These are phyloP conservation scores for Xylaria acuta DNA, from an alignment of 495 filamentous ascomycete species.

Conservation along the genomic window DNA sequence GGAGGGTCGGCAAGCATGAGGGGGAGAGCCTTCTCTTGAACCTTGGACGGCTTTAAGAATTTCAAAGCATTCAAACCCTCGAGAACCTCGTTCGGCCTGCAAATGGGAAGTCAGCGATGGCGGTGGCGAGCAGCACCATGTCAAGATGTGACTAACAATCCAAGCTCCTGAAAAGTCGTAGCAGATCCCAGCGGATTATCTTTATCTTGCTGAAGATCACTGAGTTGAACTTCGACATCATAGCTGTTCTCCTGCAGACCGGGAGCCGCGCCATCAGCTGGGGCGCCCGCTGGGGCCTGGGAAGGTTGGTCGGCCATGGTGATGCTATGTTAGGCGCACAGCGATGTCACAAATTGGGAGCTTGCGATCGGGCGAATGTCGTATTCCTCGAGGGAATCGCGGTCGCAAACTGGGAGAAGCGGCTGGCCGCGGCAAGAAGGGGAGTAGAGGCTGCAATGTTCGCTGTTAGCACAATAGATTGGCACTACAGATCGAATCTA, in stretches of 20 bases:
- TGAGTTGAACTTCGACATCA: slow-evolving; percentile 87
- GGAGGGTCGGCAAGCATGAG: slow-evolving; percentile 84
- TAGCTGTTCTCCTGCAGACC: slow-evolving; percentile 75
- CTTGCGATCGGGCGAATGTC: background rate
- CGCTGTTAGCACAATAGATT: background rate
- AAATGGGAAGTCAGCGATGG: slow-evolving; percentile 25
- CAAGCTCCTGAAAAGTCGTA: slow-evolving; percentile 83
- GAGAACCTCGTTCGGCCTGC: slow-evolving; percentile 53
- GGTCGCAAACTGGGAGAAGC: background rate
- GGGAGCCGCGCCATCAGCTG: slow-evolving; percentile 60
- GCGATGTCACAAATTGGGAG: background rate
- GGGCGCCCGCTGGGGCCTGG: slow-evolving; percentile 51
- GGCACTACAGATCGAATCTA: background rate
- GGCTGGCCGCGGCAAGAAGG: background rate
- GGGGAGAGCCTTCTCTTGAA: slow-evolving; percentile 91
- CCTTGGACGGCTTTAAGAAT: slow-evolving; percentile 95
- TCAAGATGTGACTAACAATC: slow-evolving; percentile 65
- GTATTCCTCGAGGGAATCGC: background rate
- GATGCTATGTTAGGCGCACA: background rate
- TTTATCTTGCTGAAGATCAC: slow-evolving; percentile 83
- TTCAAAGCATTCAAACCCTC: slow-evolving; percentile 76
- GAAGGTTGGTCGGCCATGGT: slow-evolving; percentile 43
- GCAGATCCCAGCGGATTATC: slow-evolving; percentile 87
- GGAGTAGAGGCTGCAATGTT: background rate
- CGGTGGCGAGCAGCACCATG: slow-evolving; percentile 3